A percentile compares a stretch with the other conserved stretches of the same genome.
phyloP scores from a whole-genome alignment of 192 early-diverging fungal genomes.

The Backusella mclennaniae region DNA sequence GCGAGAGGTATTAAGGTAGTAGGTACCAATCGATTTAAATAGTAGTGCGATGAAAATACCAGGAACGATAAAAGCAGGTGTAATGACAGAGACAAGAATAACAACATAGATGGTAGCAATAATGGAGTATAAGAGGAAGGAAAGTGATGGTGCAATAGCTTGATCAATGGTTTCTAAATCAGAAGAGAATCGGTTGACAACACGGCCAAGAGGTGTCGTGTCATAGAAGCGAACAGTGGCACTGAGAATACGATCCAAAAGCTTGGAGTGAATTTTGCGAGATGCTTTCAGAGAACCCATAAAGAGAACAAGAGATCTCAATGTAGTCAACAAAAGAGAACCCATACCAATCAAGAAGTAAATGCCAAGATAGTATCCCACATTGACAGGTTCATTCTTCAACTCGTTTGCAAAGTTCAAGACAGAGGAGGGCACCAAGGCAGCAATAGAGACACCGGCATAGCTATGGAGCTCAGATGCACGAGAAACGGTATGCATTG shows the following conservation, averaged over 20 bases:
- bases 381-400: slow-evolving; percentile 41
- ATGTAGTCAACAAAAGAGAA: slow-evolving; percentile 35
- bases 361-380: slow-evolving; percentile 57
- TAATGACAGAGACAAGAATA: slow-evolving; percentile 61
- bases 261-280: slow-evolving; percentile 48
- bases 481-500: not conserved
- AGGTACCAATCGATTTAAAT: slow-evolving; percentile 60
- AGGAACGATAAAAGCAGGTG: slow-evolving; percentile 71
- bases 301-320: slow-evolving; percentile 44
- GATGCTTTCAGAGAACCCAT: slow-evolving; percentile 58
- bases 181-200: slow-evolving; percentile 80
- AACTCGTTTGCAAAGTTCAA: not conserved
- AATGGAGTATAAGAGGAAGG: slow-evolving; percentile 49
- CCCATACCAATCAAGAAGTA: slow-evolving; percentile 58
- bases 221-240: slow-evolving; percentile 87
- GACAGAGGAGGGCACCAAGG: not conserved
- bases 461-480: not conserved
- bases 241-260: slow-evolving; percentile 56
- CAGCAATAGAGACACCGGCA: not conserved
- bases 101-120: slow-evolving; percentile 55
- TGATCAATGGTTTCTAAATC: slow-evolving; percentile 85
- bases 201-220: slow-evolving; percentile 82
- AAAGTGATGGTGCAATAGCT: slow-evolving; percentile 43
- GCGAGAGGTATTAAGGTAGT: slow-evolving; percentile 76
- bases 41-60: slow-evolving; percentile 53